A percentile compares a stretch with the other conserved stretches of the same genome.
These are phyloP conservation scores for Monosporascus sp. DNA, from an alignment of 2,329 filamentous ascomycete species.

Conservation along the genomic window DNA sequence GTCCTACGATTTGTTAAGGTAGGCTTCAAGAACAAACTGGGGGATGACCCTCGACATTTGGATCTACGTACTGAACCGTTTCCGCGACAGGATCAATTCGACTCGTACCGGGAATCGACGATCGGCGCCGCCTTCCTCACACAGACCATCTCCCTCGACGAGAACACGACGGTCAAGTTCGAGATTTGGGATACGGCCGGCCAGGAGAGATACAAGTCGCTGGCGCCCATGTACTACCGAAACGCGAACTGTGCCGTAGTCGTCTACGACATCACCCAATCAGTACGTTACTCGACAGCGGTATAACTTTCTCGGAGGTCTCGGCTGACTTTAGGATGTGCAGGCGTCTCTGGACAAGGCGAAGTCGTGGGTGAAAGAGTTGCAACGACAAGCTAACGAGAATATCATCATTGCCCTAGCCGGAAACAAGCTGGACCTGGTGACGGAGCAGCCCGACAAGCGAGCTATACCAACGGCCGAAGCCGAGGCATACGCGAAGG, in stretches of 20 bases:
- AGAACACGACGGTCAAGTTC: constrained; percentile 98
- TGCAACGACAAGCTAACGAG: constrained; percentile 97
- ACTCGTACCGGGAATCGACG: constrained; percentile 92
- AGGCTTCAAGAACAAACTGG: constrained; percentile 22
- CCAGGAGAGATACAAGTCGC: constrained; percentile 97
- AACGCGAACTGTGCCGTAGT: constrained; percentile 99
- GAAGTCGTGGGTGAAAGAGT: constrained; percentile 98
- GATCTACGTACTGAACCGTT: constrained; percentile 1
- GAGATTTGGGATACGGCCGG: constrained; percentile 99
- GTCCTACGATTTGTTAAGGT: constrained; percentile 98
- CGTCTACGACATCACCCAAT: constrained; percentile 98
- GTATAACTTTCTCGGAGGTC: not conserved
- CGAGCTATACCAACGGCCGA: constrained; percentile 84
- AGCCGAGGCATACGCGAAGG: constrained; percentile 89
- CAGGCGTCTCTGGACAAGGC: constrained; percentile 97
- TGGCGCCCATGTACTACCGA: constrained; percentile 99
- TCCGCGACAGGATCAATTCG: constrained; percentile 82
- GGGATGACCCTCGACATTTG: no score
- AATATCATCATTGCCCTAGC: constrained; percentile 98
- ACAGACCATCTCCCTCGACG: constrained; percentile 96
- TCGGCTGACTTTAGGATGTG: constrained; percentile 17
- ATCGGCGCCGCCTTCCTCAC: constrained; percentile 98
- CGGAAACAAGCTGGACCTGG: constrained; percentile 95
- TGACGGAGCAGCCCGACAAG: constrained; percentile 92
- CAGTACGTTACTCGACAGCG: constrained; percentile 54